Evolutionary conservation across 1,139 yeast species (phyloP), one percentile per base, ranked within the genome.

Genomic region (Kazachstania sp.): DNA sequence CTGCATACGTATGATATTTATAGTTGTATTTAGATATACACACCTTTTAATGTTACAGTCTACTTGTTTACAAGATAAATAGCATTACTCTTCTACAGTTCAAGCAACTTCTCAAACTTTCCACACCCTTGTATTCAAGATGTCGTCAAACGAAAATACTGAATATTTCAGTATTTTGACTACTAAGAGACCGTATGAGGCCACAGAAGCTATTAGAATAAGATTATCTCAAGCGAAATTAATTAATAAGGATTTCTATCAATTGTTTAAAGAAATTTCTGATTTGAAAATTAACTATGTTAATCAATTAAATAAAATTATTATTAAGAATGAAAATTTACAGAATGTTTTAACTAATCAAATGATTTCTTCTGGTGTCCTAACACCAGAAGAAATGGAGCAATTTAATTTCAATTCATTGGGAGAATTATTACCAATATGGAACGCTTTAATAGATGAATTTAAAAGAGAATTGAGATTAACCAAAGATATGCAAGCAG

Each of bases 381-480:
- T 68, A 11, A 58, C 67, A 9, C 49, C 49, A 37, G 68, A 63
- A 49, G 71, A 65, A 46, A 52, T 64, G 51, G 64, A 65, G 45
- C 63, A 68, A 51, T 60, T 67, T 38, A 69, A 69, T 38, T 75
- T 81, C 46, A 73, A 72, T 48, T 68, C 74, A 2, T 71, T 78
- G 51, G 86, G 86, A 28, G 70, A 76, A 46, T 69, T 79, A 45
- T 71, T 75, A 29, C 73, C 73, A 43, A 62, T 81, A 46, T 83
- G 87, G 86, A 71, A 72, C 50, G 72, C 79, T 41, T 70, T 81
- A 39, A 63, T 82, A 35, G 70, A 70, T 37, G 73, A 77, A 39
- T 65, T 83, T 37, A 72, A 74, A 55, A 68, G 72, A 35, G 86
- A 83, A 57, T 68, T 78, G 45, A 70, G 71, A 39, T 67, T 78